A percentile compares a stretch with the other conserved stretches of the same genome.
These are phyloP conservation scores for Penicillium sp. DNA, from an alignment of 2,329 filamentous ascomycete species.

Conservation along the genomic window DNA sequence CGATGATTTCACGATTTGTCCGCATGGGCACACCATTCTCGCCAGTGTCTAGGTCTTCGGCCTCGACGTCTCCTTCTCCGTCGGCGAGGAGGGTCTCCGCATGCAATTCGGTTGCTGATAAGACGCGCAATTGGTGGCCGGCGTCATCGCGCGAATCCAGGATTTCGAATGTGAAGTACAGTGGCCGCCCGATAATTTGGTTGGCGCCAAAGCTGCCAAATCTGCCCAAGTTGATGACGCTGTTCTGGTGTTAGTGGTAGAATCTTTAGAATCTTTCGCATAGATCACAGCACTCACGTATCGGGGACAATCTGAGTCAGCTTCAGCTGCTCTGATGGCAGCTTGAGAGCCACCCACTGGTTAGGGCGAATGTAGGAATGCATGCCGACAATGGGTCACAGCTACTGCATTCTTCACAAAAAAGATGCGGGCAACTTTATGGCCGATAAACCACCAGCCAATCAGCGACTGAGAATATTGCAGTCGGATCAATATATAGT, in stretches of 20 bases:
- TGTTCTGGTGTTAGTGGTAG: conserved; percentile 40
- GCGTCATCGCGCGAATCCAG: conserved; percentile 68
- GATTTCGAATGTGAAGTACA: conserved; percentile 88
- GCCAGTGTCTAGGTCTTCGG: conserved; percentile 35
- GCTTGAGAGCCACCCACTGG: conserved; percentile 38
- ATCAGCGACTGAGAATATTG: conserved; percentile 6
- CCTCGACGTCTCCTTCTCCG: conserved; percentile 41
- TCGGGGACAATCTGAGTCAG: conserved; percentile 63
- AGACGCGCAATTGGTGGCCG: conserved; percentile 70
- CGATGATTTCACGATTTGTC: conserved; percentile 65
- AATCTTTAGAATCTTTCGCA: conserved; percentile 17
- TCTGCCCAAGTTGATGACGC: conserved; percentile 86
- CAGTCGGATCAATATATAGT: conserved; percentile 7
- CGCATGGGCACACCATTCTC: conserved; percentile 54
- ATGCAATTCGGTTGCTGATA: conserved; percentile 79
- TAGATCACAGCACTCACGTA: conserved; percentile 56
- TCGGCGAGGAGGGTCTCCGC: conserved; percentile 68
- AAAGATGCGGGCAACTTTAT: conserved; percentile 18
- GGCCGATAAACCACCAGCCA: conserved; percentile 9
- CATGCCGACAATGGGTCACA: conserved; percentile 33
- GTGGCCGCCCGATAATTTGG: conserved; percentile 85
- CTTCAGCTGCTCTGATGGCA: conserved; percentile 60
- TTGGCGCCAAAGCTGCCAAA: conserved; percentile 90
- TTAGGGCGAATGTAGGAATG: conserved; percentile 42
- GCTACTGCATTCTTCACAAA: conserved; percentile 12